phyloP scores from a whole-genome alignment of 164 flowering plant genomes.

The grape (Vitis vinifera) region ASM3070453v1 NC_081811.1:18317001-18317500 shows the following conservation, averaged over 20 bases:
- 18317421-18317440: no score
- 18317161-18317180: conserved; percentile 23
- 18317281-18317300: no score
- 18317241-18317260: background rate
- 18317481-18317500: no score
- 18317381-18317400: no score
- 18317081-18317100: background rate
- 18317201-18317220: background rate
- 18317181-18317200: conserved; percentile 7
- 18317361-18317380: no score
- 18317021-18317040: conserved; percentile 6
- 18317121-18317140: background rate
- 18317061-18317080: background rate
- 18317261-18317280: background rate
- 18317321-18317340: no score
- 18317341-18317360: no score
- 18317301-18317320: no score
- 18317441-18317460: no score
- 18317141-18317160: conserved; percentile 25
- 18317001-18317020: background rate
- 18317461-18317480: no score
- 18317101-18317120: conserved; percentile 4
- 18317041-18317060: background rate
- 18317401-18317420: no score
- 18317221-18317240: conserved; percentile 2